Evolutionary conservation across 371 early-diverging fungal species (phyloP).

Genomic region (Mucor velutinosus): DNA sequence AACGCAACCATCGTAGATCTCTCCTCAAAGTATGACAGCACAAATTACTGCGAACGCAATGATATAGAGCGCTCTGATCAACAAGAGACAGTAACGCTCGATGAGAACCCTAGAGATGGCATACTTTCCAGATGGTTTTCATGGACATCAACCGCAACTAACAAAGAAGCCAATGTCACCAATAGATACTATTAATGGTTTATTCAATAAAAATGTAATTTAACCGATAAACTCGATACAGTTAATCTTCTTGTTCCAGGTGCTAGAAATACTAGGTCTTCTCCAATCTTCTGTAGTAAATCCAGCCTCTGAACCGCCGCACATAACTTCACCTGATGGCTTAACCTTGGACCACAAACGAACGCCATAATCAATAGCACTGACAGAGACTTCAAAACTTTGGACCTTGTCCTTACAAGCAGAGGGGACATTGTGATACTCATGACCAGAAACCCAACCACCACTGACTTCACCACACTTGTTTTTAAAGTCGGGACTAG

Average conservation of each 20-base stretch:
- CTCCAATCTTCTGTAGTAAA: conserved; percentile 6
- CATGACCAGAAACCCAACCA: conserved; percentile 3
- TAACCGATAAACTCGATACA: conserved; percentile 9
- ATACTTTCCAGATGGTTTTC: not conserved
- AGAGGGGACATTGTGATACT: conserved; percentile 4
- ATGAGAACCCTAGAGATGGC: not conserved
- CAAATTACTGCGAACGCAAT: not conserved
- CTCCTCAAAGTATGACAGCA: not conserved
- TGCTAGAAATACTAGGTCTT: conserved; percentile 6
- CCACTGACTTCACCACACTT: conserved; percentile 8
- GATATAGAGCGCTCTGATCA: not conserved
- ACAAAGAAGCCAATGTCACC: not conserved
- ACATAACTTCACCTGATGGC: not conserved
- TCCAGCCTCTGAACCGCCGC: conserved; percentile 2
- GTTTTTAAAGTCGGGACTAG: not conserved
- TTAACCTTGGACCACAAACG: not conserved
- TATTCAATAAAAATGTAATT: not conserved
- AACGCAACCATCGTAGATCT: not conserved
- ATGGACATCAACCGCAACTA: not conserved
- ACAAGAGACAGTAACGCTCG: not conserved
- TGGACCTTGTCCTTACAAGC: not conserved
- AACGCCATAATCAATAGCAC: conserved; percentile 1
- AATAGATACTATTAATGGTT: not conserved
- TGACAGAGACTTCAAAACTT: conserved; percentile 3
- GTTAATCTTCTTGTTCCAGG: conserved; percentile 10